phyloP scores from a whole-genome alignment of 495 filamentous ascomycete species.

The Bryoglossum gracile region DNA sequence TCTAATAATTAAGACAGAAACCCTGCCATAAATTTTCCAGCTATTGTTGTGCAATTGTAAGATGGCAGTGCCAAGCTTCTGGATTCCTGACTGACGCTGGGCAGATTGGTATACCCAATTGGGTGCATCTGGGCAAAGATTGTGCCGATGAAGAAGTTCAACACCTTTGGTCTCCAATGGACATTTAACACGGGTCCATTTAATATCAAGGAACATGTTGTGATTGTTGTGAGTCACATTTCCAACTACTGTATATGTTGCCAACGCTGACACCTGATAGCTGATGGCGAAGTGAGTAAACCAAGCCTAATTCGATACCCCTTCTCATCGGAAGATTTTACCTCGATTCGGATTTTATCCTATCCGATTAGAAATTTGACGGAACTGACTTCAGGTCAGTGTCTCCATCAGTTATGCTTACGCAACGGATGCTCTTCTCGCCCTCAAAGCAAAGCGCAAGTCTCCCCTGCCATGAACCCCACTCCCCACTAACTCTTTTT shows the following conservation, averaged over 20 bases:
- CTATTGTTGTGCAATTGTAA: conserved; percentile 50
- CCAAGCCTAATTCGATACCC: conserved; percentile 44
- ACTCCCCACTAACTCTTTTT: conserved; percentile 16
- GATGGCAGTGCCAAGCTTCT: conserved; percentile 18
- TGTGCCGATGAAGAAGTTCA: conserved; percentile 46
- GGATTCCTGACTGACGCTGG: conserved; percentile 34
- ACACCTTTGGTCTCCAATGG: conserved; percentile 46
- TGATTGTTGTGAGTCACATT: conserved; percentile 62
- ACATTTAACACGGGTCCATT: conserved; percentile 65
- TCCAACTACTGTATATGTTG: too few relatives aligned
- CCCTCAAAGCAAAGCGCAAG: conserved; percentile 30
- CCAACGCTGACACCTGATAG: conserved; percentile 45
- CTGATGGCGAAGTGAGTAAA: conserved; percentile 58
- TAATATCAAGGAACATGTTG: conserved; percentile 71
- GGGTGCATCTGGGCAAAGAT: conserved; percentile 23
- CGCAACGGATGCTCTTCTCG: conserved; percentile 41
- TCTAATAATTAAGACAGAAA: conserved; percentile 8
- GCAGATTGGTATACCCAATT: conserved; percentile 11
- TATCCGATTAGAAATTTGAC: too few relatives aligned
- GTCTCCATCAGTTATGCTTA: conserved; percentile 37
- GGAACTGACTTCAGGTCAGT: conserved; percentile 28
- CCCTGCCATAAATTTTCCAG: conserved; percentile 46
- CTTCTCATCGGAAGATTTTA: too few relatives aligned
- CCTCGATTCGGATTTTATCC: too few relatives aligned
- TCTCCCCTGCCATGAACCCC: conserved; percentile 27